A percentile compares a stretch with the other conserved stretches of the same genome.
Evolutionary conservation across 257 asterid genomes (phyloP).

Genomic region (Forsythia suspensa): DNA sequence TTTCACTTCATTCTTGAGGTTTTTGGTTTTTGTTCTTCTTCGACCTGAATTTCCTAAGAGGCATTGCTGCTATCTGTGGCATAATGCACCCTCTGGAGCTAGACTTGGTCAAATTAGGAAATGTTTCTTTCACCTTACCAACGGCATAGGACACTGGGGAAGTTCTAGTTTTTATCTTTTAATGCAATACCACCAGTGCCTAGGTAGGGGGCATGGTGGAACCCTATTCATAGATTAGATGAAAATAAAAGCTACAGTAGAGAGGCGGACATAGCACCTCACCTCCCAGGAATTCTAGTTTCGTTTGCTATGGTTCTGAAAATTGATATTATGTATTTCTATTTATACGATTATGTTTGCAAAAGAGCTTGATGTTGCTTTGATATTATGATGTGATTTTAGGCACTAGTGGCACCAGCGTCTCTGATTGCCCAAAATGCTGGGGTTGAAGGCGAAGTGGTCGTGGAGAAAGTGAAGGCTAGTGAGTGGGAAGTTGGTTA

Average conservation of each 20-base stretch:
- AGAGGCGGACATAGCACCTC: neutral
- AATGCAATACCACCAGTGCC: neutral
- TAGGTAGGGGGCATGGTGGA: too few species aligned
- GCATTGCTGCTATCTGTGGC: neutral
- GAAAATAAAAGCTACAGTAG: neutral
- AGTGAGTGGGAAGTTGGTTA: slow-evolving; percentile 89
- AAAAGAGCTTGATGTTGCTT: too few species aligned
- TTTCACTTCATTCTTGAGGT: neutral
- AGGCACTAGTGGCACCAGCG: slow-evolving; percentile 91
- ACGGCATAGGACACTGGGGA: neutral
- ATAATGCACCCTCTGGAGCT: neutral
- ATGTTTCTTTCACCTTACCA: neutral
- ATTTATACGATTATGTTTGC: neutral
- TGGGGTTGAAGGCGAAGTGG: slow-evolving; percentile 96
- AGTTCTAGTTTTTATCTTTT: neutral
- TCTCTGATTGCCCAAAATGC: slow-evolving; percentile 88
- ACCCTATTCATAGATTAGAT: neutral
- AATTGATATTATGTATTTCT: neutral
- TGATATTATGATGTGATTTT: neutral
- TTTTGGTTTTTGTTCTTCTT: neutral
- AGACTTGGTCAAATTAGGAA: neutral
- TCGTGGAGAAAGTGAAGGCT: slow-evolving; percentile 73
- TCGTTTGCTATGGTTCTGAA: neutral
- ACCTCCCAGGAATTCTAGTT: neutral
- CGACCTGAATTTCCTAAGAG: neutral